These are phyloP conservation scores for Metschnikowia baotianmanensis DNA, from an alignment of 805 yeast genomes.

Conservation along the genomic window DNA sequence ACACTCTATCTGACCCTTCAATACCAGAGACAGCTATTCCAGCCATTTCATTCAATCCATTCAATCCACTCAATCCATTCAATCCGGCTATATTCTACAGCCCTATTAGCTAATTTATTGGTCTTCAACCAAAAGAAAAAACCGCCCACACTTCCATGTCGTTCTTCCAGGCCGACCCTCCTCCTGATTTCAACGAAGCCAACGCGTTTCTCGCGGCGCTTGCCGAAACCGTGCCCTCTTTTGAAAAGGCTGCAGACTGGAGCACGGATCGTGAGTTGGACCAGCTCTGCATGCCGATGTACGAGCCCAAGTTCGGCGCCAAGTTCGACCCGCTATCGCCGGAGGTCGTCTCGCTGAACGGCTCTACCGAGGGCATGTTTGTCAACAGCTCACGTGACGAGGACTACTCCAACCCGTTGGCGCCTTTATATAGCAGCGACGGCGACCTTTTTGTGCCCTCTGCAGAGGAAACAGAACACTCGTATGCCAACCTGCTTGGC, in stretches of 20 bases:
- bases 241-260: slow-evolving; percentile 13
- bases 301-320: slow-evolving; percentile 7
- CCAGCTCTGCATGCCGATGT: slow-evolving; percentile 1
- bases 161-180: slow-evolving; percentile 5
- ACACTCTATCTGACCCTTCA: too few species aligned
- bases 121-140: background rate
- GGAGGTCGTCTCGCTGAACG: slow-evolving; percentile 7
- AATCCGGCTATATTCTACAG: too few species aligned
- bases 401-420: slow-evolving; percentile 1
- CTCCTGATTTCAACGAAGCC: slow-evolving; percentile 17
- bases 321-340: slow-evolving; percentile 8
- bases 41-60: too few species aligned
- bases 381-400: background rate
- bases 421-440: background rate
- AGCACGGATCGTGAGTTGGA: slow-evolving; percentile 7
- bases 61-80: too few species aligned
- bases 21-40: too few species aligned
- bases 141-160: slow-evolving; percentile 1
- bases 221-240: slow-evolving; percentile 14
- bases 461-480: slow-evolving; percentile 2
- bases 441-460: background rate
- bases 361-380: slow-evolving; percentile 7
- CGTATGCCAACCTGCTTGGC: slow-evolving; percentile 10
- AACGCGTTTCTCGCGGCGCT: slow-evolving; percentile 16
- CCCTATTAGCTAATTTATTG: too few species aligned